These are phyloP conservation scores for Physocladia obscura DNA, from an alignment of 192 early-diverging fungal genomes.

Conservation along the genomic window DNA sequence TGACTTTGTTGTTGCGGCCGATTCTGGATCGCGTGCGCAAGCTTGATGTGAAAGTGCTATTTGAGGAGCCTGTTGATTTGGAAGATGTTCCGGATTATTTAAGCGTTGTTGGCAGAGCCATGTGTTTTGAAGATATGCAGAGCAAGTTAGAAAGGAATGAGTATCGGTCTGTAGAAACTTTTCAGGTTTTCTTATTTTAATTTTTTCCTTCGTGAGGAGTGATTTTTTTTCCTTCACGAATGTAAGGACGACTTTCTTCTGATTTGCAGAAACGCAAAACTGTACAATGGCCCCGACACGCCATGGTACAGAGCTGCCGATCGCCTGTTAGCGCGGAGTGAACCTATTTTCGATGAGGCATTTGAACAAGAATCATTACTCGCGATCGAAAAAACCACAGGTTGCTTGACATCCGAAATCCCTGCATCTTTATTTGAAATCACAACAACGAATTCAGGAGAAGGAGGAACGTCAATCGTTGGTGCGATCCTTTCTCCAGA, in stretches of 20 bases:
- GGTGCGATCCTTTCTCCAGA: not conserved
- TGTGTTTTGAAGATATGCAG: conserved; percentile 73
- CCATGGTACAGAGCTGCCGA: conserved; percentile 67
- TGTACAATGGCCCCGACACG: conserved; percentile 75
- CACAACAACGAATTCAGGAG: not conserved
- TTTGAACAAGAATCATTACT: conserved; percentile 17
- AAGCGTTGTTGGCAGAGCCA: conserved; percentile 67
- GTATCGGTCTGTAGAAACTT: conserved; percentile 60
- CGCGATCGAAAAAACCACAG: conserved; percentile 32
- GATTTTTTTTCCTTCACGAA: conserved; percentile 12
- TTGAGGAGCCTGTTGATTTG: conserved; percentile 66
- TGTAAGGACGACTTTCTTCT: conserved; percentile 64
- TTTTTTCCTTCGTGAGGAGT: not conserved
- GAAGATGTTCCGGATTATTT: conserved; percentile 75
- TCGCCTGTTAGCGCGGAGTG: conserved; percentile 42
- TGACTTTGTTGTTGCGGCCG: conserved; percentile 65
- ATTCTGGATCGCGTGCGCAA: conserved; percentile 67
- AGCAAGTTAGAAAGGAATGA: conserved; percentile 53
- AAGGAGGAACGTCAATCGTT: not conserved
- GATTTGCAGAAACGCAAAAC: conserved; percentile 72
- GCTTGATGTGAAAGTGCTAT: conserved; percentile 67
- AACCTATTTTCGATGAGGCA: conserved; percentile 1
- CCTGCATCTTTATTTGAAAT: conserved; percentile 9
- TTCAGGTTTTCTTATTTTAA: conserved; percentile 44
- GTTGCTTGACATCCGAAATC: conserved; percentile 19